Base-by-base conservation (phyloP, 2,329 filamentous ascomycete species). In the Pyricularia grisea region DNA sequence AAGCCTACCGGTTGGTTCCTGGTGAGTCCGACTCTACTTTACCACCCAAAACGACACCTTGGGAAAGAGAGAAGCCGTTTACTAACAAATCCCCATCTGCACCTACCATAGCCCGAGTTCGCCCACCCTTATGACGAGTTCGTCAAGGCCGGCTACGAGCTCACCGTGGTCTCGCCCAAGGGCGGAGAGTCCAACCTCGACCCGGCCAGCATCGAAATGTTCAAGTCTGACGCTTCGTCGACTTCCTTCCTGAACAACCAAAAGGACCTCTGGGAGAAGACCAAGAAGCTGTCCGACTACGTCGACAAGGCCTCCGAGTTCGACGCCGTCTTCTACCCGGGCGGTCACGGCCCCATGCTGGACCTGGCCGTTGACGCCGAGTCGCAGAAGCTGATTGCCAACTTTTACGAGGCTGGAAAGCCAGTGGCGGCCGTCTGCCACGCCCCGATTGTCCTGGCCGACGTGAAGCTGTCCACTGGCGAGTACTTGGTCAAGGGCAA, bases 1-100 rank as follows among this genome's bases (percentile, higher is more conserved):
- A 80, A 81, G 74, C 84, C 84, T 11, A 92, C 90, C 0, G 90
- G 90, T 72, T 92, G 90, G 90, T 92, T 87, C 75, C 80, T 92
- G 74, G 87, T 89, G 80, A 5, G 68, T 64, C 5, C 11, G 4
- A n/a, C n/a, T n/a, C n/a, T n/a, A n/a, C n/a, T 28, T 6, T 50
- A 6, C 50, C 42, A 14, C 28, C 6, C 27, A 7, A 25, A 12
- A 23, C 6, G 12, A 55, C n/a, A 55, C 2, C 11, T 27, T 25
- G 2, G 42, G 6, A 14, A 23, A n/a, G n/a, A n/a, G n/a, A n/a
- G n/a, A 65, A 30, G 65, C 68, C 17, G 10, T 31, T 36, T n/a
- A 66, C 10, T 25, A 11, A 14, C 7, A 14, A n/a, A 23, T n/a
- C 31, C 10, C 36, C 33, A 4, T 14, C 31, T 63, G 69, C 64